Base-by-base conservation (phyloP, 495 filamentous ascomycete genomes). In the Lineolata rhizophorae region DNA sequence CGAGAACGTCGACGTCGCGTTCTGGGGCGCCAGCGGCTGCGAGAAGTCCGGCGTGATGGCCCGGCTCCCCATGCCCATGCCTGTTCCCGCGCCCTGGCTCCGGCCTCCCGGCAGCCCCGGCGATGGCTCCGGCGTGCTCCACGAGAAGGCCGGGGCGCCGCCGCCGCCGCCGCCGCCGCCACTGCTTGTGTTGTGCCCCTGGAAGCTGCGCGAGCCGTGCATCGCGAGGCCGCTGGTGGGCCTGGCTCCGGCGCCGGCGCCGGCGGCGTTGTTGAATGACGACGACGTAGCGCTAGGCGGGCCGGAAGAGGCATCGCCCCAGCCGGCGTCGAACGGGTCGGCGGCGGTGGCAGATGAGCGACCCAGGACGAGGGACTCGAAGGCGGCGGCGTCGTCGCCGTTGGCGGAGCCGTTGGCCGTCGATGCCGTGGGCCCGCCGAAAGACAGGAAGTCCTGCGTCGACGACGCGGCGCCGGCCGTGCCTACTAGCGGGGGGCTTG, bases 321-420 rank as follows among this genome's bases (percentile, higher is more conserved):
- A 50, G 26, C 42, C 37, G 27, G 48, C 50, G 27, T 51, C 49
- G 34, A 59, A 45, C 15, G 53, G 46, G 27, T 60, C 51, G 20
- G 56, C 47, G 12, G 38, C 44, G 30, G 41, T 46, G 5, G 41
- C 39, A 3, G 44, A 37, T 2, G 43, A 16, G 3, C 30, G 22
- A 10, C 85, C 85, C 44, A 82, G 75, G 10, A 97, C 83, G 13
- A 97, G 64, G 1, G 65, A 62, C 47, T 92, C 83, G 43, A 94
- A 97, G 44, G 79, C 79, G 31, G 68, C 62, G 44, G 79, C 79
- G 31, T 68, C 62, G 12, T 52, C 66, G 2, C 65, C 57, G 16
- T 60, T 64, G 27, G 58, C 60, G 9, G 39, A 35, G 3, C 49
- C 43, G 26, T 54, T 49, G 19, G 60, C 9, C 8, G 52, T 58